Conservation (phyloP, 768 basidiomycete species). For the Phanerodontia chrysosporium region DNA sequence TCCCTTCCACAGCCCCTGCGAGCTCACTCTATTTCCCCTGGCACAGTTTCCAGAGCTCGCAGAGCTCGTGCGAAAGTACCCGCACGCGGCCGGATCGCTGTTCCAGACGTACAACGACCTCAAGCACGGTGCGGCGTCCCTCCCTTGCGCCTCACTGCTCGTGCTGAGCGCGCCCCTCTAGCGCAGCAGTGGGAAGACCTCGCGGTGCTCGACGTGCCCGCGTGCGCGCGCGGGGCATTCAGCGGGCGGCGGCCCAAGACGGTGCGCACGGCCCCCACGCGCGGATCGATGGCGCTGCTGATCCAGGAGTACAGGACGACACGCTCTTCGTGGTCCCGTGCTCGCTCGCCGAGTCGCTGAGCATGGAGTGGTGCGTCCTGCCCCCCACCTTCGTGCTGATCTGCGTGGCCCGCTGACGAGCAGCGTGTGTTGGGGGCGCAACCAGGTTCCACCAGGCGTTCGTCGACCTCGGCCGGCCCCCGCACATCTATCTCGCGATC, state of each 20-base stretch:
- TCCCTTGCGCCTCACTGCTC: neutral
- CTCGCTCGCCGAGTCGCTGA: slow-evolving; percentile 59
- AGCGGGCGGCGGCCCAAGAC: slow-evolving; percentile 52
- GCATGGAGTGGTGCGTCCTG: slow-evolving; percentile 45
- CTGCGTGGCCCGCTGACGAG: neutral
- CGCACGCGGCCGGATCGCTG: slow-evolving; percentile 51
- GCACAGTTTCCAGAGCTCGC: slow-evolving; percentile 46
- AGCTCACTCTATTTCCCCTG: neutral
- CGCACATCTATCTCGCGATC: slow-evolving; percentile 63
- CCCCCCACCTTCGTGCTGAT: neutral
- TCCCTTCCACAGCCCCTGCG: neutral
- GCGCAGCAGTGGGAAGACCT: slow-evolving; percentile 73
- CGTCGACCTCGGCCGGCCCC: slow-evolving; percentile 38
- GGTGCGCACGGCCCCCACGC: slow-evolving; percentile 30
- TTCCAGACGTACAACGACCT: slow-evolving; percentile 80
- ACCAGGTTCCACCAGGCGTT: slow-evolving; percentile 59
- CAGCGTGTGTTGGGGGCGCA: no score
- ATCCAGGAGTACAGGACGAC: slow-evolving; percentile 34
- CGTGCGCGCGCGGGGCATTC: slow-evolving; percentile 52
- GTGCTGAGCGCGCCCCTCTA: slow-evolving; percentile 20
- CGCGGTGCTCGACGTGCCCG: slow-evolving; percentile 53
- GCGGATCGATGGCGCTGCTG: neutral
- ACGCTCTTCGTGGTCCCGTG: slow-evolving; percentile 60
- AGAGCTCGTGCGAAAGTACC: slow-evolving; percentile 54
- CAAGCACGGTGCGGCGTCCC: slow-evolving; percentile 42